Percentiles rank a stretch among this genome's conserved stretches.
phyloP scores from a whole-genome alignment of 2,329 filamentous ascomycete genomes.

The Fusarium phyllophilum region DNA sequence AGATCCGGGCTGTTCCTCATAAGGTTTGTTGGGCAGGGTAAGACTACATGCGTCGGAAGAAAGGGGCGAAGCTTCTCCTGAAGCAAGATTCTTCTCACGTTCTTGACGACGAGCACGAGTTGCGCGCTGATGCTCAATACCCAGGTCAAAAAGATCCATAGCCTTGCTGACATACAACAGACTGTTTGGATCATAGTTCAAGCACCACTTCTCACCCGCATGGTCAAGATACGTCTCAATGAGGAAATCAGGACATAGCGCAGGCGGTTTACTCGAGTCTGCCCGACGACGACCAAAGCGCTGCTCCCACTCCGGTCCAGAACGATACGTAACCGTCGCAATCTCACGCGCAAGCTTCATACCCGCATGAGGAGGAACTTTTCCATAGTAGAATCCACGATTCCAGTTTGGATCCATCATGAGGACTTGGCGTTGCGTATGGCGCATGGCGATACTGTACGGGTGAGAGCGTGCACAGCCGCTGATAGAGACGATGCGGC shows the following conservation, averaged over 20 bases:
- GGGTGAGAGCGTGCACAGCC: conserved; percentile 95
- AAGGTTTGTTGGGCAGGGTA: conserved; percentile 83
- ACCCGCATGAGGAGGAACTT: conserved; percentile 88
- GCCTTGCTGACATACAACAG: conserved; percentile 97
- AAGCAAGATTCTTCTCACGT: conserved; percentile 67
- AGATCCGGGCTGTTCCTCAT: conserved; percentile 79
- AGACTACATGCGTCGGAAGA: conserved; percentile 70
- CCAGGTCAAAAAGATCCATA: conserved; percentile 97
- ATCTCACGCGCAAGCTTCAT: conserved; percentile 99
- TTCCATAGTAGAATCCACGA: conserved; percentile 90
- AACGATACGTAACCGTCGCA: conserved; percentile 96
- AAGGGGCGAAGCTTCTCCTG: conserved; percentile 61
- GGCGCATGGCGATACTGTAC: conserved; percentile 98
- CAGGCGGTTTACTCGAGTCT: conserved; percentile 86
- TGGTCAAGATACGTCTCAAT: conserved; percentile 99
- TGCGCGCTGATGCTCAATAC: conserved; percentile 73
- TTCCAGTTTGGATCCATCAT: conserved; percentile 99
- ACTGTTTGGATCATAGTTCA: conserved; percentile 96
- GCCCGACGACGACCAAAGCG: conserved; percentile 89
- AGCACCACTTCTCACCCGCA: conserved; percentile 96
- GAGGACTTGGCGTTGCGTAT: conserved; percentile 95
- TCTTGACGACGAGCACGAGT: conserved; percentile 70
- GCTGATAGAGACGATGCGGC: conserved; percentile 86
- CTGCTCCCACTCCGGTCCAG: conserved; percentile 96
- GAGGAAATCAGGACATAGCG: conserved; percentile 95